Evolutionary conservation across 2,329 filamentous ascomycete species (phyloP).

Genomic region (Rhynchosporium graminicola): DNA sequence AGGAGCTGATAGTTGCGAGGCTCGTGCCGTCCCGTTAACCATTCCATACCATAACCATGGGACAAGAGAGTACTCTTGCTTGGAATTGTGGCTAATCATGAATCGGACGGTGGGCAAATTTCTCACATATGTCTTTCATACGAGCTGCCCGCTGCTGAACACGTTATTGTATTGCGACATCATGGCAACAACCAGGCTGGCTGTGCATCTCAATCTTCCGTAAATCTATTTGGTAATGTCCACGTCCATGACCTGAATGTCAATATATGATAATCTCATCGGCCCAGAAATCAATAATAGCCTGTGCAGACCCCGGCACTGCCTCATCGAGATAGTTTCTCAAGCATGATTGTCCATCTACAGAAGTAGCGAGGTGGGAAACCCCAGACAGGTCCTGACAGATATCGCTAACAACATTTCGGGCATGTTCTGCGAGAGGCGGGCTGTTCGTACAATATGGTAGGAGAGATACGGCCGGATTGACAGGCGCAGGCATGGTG

Average conservation of each 20-base stretch:
- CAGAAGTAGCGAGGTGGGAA: conserved; percentile 32
- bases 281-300: conserved; percentile 40
- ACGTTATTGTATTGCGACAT: too few relatives aligned
- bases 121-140: too few relatives aligned
- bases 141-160: too few relatives aligned
- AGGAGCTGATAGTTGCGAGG: too few relatives aligned
- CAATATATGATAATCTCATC: conserved; percentile 34
- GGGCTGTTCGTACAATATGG: conserved; percentile 36
- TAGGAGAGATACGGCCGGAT: conserved; percentile 32
- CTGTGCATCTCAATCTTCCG: too few relatives aligned
- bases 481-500: conserved; percentile 9
- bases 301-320: conserved; percentile 24
- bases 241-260: background rate
- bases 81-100: too few relatives aligned
- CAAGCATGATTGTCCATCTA: conserved; percentile 32
- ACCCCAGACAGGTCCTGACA: conserved; percentile 35
- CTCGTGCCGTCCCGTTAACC: too few relatives aligned
- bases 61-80: too few relatives aligned
- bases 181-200: too few relatives aligned
- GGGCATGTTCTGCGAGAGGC: conserved; percentile 38
- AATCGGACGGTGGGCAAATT: too few relatives aligned
- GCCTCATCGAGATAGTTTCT: conserved; percentile 31
- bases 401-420: conserved; percentile 40
- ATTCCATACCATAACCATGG: too few relatives aligned
- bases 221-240: background rate